Evolutionary conservation across 2,329 filamentous ascomycete genomes (phyloP).

Genomic region (Talaromyces sp.): DNA sequence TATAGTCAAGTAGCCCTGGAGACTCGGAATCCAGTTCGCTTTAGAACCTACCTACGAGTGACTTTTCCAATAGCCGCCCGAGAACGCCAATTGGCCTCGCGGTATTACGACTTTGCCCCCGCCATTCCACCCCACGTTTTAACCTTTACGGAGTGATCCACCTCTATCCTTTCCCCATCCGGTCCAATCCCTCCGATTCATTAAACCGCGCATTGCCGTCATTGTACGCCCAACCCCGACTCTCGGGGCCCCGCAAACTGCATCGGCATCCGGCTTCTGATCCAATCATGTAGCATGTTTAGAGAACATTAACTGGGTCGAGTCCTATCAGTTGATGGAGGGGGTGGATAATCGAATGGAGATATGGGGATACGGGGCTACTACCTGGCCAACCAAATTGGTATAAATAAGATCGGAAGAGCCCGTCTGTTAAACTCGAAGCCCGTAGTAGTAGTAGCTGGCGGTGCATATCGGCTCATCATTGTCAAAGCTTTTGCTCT

Average conservation of each 20-base stretch:
- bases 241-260: constrained; percentile 6
- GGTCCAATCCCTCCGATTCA: background rate
- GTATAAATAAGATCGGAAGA: constrained; percentile 1
- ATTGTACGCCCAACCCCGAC: background rate
- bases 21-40: background rate
- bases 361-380: background rate
- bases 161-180: constrained; percentile 6
- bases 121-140: constrained; percentile 11
- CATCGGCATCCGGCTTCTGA: constrained; percentile 9
- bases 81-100: constrained; percentile 3
- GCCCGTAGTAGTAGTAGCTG: too few species aligned
- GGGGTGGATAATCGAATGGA: background rate
- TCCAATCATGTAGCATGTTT: constrained; percentile 8
- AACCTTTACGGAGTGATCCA: constrained; percentile 13
- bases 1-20: background rate
- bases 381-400: background rate
- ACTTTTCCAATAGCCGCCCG: background rate
- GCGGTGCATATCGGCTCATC: too few species aligned
- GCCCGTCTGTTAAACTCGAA: too few species aligned
- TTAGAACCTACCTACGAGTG: background rate
- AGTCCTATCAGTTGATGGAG: background rate
- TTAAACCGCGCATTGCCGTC: constrained; percentile 15
- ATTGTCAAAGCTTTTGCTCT: too few species aligned
- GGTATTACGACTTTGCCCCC: constrained; percentile 5
- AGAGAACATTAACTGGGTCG: background rate